These are phyloP conservation scores for Platismatia glauca DNA, from an alignment of 495 filamentous ascomycete species.

Conservation along the genomic window DNA sequence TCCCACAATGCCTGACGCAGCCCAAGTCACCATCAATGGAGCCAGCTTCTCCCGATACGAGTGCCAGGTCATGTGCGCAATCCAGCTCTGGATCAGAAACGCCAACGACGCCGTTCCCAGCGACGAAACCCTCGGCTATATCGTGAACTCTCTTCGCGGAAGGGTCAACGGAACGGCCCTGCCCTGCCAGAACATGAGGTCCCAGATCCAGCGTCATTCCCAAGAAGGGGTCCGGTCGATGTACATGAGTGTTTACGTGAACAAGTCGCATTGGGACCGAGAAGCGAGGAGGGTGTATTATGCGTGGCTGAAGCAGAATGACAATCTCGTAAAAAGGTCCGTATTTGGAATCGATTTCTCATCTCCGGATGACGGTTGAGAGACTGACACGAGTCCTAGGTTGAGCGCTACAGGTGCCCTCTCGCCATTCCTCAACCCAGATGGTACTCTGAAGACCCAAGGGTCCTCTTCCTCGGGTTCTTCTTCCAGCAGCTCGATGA, in stretches of 20 bases:
- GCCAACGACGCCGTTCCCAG: constrained; percentile 4
- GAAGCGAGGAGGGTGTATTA: constrained; percentile 8
- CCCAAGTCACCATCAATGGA: constrained; percentile 5
- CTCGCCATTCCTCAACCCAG: constrained; percentile 6
- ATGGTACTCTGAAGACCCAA: background rate
- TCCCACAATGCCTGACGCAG: constrained; percentile 2
- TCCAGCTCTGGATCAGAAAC: constrained; percentile 11
- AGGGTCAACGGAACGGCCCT: background rate
- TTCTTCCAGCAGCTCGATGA: background rate
- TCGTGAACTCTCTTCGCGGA: constrained; percentile 7
- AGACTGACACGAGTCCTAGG: background rate
- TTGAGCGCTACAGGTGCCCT: constrained; percentile 2
- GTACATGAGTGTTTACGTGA: constrained; percentile 9
- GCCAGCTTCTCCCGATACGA: constrained; percentile 13
- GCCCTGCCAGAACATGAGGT: constrained; percentile 8
- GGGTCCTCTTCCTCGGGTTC: background rate
- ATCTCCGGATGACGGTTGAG: background rate
- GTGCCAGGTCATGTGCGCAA: constrained; percentile 10
- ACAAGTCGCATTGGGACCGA: background rate
- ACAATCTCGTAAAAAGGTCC: constrained; percentile 6
- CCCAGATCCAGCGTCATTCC: constrained; percentile 7
- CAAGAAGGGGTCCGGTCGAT: constrained; percentile 9
- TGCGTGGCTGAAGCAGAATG: constrained; percentile 7
- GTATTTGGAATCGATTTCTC: background rate
- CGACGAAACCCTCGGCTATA: constrained; percentile 10